Evolutionary conservation across 176 grass and related monocot genomes (phyloP).

Genomic region (Dactylis glomerata): DNA sequence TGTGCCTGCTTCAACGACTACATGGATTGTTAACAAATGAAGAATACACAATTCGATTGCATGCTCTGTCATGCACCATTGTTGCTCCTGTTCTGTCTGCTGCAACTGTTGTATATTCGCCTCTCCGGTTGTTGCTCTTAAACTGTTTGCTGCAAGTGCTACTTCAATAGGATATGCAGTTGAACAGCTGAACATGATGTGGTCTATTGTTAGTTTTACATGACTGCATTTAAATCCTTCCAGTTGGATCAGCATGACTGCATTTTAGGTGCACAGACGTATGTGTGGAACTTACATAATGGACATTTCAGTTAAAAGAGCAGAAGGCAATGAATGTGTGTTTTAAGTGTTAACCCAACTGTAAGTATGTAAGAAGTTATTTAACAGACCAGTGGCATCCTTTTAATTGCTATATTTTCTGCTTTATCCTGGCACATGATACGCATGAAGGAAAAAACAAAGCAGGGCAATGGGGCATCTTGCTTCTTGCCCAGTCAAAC

Average conservation of each 20-base stretch:
- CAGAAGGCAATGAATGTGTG: neutral
- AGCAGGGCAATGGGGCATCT: neutral
- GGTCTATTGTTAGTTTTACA: neutral
- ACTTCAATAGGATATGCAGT: neutral
- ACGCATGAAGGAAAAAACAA: neutral
- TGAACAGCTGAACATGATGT: constrained; percentile 3
- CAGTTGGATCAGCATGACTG: neutral
- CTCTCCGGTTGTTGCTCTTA: neutral
- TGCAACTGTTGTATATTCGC: neutral
- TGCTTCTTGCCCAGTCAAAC: neutral
- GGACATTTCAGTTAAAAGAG: neutral
- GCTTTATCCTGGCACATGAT: neutral
- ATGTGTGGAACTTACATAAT: neutral
- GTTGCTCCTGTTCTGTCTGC: neutral
- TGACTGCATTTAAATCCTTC: neutral
- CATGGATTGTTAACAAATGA: neutral
- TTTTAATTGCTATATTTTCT: neutral
- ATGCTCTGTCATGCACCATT: neutral
- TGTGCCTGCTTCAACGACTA: neutral
- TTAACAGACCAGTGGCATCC: neutral
- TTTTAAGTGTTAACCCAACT: neutral
- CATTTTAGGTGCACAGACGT: neutral
- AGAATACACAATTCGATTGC: neutral
- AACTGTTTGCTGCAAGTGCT: neutral
- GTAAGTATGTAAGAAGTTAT: neutral